Evolutionary conservation across 371 early-diverging fungal genomes (phyloP).

Genomic region (Sporodiniella umbellata): DNA sequence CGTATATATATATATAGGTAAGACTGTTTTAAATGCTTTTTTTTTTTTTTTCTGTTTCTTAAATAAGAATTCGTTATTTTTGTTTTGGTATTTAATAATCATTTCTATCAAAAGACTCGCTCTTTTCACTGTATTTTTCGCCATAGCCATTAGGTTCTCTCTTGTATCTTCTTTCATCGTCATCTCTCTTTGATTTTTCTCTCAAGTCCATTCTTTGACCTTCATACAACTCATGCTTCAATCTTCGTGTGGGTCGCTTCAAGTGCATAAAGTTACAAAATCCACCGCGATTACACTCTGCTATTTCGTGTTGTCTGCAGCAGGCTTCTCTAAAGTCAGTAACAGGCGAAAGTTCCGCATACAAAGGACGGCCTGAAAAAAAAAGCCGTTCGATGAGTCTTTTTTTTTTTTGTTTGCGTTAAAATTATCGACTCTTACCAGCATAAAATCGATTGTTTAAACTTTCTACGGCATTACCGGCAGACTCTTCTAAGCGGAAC

Average conservation of each 20-base stretch:
- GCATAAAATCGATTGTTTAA: conserved; percentile 95
- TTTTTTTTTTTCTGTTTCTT: too few species aligned
- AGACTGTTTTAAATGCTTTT: too few species aligned
- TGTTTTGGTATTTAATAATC: not conserved
- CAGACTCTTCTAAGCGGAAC: conserved; percentile 89
- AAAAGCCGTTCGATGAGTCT: too few species aligned
- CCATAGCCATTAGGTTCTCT: not conserved
- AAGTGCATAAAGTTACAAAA: conserved; percentile 99
- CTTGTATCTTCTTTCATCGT: conserved; percentile 26
- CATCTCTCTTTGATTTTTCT: conserved; percentile 45
- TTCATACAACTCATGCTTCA: conserved; percentile 77
- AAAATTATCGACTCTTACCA: conserved; percentile 38
- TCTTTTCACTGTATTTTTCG: not conserved
- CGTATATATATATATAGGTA: too few species aligned
- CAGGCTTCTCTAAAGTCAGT: conserved; percentile 97
- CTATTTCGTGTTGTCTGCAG: conserved; percentile 94
- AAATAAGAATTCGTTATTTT: not conserved
- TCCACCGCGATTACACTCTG: conserved; percentile 94
- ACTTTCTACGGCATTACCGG: conserved; percentile 85
- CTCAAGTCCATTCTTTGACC: conserved; percentile 71
- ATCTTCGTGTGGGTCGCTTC: conserved; percentile 70
- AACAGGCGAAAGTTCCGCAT: conserved; percentile 95
- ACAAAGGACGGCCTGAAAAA: conserved; percentile 89
- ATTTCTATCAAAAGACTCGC: not conserved
- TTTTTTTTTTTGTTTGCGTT: too few species aligned